Conservation (phyloP, 169 alveolate species). For the Eimeria necatrix region DNA sequence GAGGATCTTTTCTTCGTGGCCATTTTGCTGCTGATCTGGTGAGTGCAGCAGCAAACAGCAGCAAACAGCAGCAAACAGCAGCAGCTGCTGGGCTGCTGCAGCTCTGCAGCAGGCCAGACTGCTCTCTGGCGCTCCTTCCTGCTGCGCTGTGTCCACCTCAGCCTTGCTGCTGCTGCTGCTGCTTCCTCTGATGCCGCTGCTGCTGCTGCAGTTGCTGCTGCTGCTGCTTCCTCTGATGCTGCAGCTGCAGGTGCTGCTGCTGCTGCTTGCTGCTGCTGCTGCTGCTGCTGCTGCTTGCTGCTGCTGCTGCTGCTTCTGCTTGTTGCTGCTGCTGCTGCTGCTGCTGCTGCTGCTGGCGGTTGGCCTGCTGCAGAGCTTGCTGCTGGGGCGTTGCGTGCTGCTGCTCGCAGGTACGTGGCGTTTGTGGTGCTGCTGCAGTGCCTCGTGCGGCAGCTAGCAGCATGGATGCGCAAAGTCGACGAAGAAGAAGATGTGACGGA, state of each 20-base stretch:
- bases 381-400: neutral
- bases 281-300: neutral
- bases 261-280: constrained; percentile 13
- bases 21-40: constrained; percentile 87
- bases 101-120: constrained; percentile 10
- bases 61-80: neutral
- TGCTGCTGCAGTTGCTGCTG: neutral
- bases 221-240: constrained; percentile 35
- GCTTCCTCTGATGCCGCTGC: neutral
- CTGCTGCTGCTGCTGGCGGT: neutral
- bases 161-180: neutral
- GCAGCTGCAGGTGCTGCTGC: constrained; percentile 24
- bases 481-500: constrained; percentile 83
- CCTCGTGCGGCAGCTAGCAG: constrained; percentile 82
- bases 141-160: neutral
- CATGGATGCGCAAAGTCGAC: constrained; percentile 86
- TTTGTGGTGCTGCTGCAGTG: constrained; percentile 78
- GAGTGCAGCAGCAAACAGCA: constrained; percentile 24
- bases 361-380: neutral
- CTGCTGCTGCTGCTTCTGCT: constrained; percentile 23
- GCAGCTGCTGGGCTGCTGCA: constrained; percentile 76
- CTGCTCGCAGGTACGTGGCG: constrained; percentile 67
- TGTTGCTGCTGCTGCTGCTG: neutral
- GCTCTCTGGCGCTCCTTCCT: neutral
- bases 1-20: constrained; percentile 88